A percentile compares a stretch with the other conserved stretches of the same genome.
These are phyloP conservation scores for Penicillium dipodomyicola DNA, from an alignment of 495 filamentous ascomycete genomes.

Conservation along the genomic window DNA sequence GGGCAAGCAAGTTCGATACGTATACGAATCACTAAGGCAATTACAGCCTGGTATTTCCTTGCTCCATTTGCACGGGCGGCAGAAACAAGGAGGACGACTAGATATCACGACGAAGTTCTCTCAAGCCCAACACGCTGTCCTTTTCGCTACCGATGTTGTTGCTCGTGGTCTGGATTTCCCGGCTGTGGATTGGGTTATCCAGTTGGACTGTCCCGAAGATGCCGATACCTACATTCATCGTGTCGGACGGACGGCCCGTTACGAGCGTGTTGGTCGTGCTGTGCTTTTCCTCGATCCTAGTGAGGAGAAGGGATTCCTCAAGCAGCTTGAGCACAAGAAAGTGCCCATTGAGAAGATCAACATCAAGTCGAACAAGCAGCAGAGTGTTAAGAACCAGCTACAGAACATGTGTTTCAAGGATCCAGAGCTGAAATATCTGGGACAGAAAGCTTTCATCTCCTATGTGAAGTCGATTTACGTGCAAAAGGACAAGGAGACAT, in stretches of 20 bases:
- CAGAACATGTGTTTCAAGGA: constrained; percentile 95
- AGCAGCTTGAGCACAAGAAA: constrained; percentile 79
- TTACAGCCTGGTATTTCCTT: constrained; percentile 93
- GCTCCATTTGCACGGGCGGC: constrained; percentile 91
- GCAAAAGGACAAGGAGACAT: constrained; percentile 90
- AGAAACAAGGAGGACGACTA: constrained; percentile 83
- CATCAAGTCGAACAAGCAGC: constrained; percentile 83
- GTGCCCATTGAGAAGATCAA: constrained; percentile 82
- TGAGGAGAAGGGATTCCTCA: constrained; percentile 84
- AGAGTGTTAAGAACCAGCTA: constrained; percentile 75
- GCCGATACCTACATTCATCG: constrained; percentile 97
- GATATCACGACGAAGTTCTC: constrained; percentile 84
- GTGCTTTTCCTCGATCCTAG: constrained; percentile 90
- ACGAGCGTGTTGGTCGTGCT: constrained; percentile 79
- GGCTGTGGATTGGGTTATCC: constrained; percentile 96
- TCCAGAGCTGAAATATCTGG: constrained; percentile 89
- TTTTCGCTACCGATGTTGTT: constrained; percentile 94
- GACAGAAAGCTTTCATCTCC: constrained; percentile 90
- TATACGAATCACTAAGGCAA: constrained; percentile 88
- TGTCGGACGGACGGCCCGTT: constrained; percentile 92
- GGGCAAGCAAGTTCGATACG: constrained; percentile 93
- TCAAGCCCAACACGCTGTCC: constrained; percentile 71
- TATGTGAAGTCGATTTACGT: constrained; percentile 80
- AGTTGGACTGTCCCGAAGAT: constrained; percentile 93
- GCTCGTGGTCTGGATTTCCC: constrained; percentile 94